phyloP scores from a whole-genome alignment of 495 filamentous ascomycete genomes.

The Daldinia bambusicola region DNA sequence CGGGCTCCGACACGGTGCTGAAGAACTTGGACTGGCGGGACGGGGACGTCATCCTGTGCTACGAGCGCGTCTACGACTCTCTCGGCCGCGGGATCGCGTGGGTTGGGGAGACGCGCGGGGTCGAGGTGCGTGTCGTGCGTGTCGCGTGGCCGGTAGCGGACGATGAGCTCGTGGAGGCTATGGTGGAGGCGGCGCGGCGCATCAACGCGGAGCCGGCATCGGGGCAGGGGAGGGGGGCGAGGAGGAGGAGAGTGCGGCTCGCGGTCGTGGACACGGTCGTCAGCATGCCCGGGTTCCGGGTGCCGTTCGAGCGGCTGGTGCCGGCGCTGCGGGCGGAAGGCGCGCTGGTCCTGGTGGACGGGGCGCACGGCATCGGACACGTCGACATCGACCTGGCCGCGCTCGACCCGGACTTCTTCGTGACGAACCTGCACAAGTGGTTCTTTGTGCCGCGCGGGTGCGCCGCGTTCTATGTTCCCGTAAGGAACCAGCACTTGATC shows the following conservation, averaged over 20 bases:
- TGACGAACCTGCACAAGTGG: conserved; percentile 93
- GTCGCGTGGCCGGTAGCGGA: conserved; percentile 68
- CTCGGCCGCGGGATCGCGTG: conserved; percentile 70
- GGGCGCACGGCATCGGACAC: conserved; percentile 83
- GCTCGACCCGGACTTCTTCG: conserved; percentile 84
- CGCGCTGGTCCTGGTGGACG: conserved; percentile 76
- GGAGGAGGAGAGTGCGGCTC: too few relatives aligned
- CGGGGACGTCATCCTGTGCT: conserved; percentile 51
- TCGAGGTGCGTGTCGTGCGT: conserved; percentile 38
- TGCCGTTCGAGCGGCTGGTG: conserved; percentile 78
- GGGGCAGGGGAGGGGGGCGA: too few relatives aligned
- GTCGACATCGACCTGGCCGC: conserved; percentile 70
- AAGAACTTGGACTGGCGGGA: conserved; percentile 66
- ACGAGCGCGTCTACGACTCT: conserved; percentile 70
- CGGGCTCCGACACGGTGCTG: conserved; percentile 77
- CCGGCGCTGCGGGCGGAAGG: conserved; percentile 70
- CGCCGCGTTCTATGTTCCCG: conserved; percentile 81
- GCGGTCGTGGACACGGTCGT: conserved; percentile 85
- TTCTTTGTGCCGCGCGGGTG: conserved; percentile 83
- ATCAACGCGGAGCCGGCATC: conserved; percentile 50
- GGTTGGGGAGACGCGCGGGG: conserved; percentile 61
- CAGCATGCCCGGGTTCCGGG: conserved; percentile 76
- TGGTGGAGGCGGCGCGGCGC: conserved; percentile 62
- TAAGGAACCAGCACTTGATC: conserved; percentile 76
- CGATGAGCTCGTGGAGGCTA: conserved; percentile 61